Base-by-base conservation (phyloP, 2,329 filamentous ascomycete species). In the Trichophaea hybrida region DNA sequence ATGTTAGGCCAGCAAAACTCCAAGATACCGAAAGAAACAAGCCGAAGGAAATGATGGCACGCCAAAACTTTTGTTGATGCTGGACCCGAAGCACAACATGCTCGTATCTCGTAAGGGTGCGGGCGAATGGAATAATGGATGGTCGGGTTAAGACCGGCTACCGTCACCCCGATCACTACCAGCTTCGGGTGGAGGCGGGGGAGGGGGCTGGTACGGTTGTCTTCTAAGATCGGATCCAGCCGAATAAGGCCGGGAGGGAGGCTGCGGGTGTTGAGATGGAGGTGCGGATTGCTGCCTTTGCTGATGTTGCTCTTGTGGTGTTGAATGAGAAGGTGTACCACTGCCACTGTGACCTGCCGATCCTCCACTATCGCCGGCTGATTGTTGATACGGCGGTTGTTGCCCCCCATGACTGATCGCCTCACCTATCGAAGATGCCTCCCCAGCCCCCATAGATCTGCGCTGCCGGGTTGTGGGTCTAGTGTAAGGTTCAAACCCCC, bases 401-500 rank as follows among this genome's bases (percentile, higher is more conserved):
- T 40, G 53, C 10, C 15, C 53, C 8, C 5, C 24, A 55, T 31
- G 24, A 10, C 53, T 35, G n/a, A 53, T 34, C 32, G 31, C 50
- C 13, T 53, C 50, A 10, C 50, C 50, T 35, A 53, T 53, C 10
- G 15, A 24, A 5, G n/a, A 10, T n/a, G 24, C 40, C 12, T 57
- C 55, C 13, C 32, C 13, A 13, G 17, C 59, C 40, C 64, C 58
- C 13, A 59, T 48, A 34, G 66, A 64, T 62, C 67, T 61, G 32
- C 66, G 58, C 34, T 66, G 64, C 33, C 64, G 62, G 24, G 60
- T 59, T 10, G 57, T 38, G 35, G 62, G 56, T 48, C 65, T 67
- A 15, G 59, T 32, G 46, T 68, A 67, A 15, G 66, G 65, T 12
- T 68, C 67, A 57, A 60, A 68, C 33, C 61, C 61, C 57, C 67